Percentiles rank a stretch among this genome's conserved stretches.
These are phyloP conservation scores for Ramaria sp. DNA, from an alignment of 768 basidiomycete genomes.

Conservation along the genomic window DNA sequence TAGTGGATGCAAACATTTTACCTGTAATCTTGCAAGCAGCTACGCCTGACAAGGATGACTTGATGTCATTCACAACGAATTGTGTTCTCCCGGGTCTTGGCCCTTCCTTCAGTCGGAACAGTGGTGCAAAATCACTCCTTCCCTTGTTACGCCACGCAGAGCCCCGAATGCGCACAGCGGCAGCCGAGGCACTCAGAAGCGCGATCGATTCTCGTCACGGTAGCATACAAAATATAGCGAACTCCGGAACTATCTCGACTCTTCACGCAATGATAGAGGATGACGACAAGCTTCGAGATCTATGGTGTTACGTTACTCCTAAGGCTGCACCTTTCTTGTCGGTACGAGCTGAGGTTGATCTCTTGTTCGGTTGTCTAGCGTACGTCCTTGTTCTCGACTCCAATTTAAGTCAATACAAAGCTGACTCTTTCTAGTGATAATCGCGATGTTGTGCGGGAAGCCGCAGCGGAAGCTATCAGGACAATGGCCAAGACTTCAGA, in stretches of 20 bases:
- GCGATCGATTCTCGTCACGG: conserved; percentile 16
- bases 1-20: conserved; percentile 14
- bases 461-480: conserved; percentile 12
- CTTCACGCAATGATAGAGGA: conserved; percentile 12
- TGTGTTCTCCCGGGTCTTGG: conserved; percentile 15
- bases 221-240: conserved; percentile 13
- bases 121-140: conserved; percentile 11
- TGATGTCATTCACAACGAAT: conserved; percentile 10
- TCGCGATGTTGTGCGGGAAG: conserved; percentile 9
- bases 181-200: conserved; percentile 11
- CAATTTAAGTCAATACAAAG: neutral
- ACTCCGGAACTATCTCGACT: conserved; percentile 9
- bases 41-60: conserved; percentile 6
- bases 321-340: conserved; percentile 14
- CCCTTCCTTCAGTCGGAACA: conserved; percentile 13
- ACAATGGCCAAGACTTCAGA: conserved; percentile 15
- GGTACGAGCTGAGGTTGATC: conserved; percentile 12
- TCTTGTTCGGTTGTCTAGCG: conserved; percentile 12
- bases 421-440: conserved; percentile 1
- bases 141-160: conserved; percentile 13
- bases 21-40: conserved; percentile 10
- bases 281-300: conserved; percentile 11
- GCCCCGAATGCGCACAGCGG: conserved; percentile 13
- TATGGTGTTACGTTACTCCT: conserved; percentile 15
- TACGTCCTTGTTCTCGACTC: conserved; percentile 1